Percentiles rank a stretch among this genome's conserved stretches.
phyloP scores from a whole-genome alignment of 164 flowering plant species.

The Vitis rotundifolia region DNA sequence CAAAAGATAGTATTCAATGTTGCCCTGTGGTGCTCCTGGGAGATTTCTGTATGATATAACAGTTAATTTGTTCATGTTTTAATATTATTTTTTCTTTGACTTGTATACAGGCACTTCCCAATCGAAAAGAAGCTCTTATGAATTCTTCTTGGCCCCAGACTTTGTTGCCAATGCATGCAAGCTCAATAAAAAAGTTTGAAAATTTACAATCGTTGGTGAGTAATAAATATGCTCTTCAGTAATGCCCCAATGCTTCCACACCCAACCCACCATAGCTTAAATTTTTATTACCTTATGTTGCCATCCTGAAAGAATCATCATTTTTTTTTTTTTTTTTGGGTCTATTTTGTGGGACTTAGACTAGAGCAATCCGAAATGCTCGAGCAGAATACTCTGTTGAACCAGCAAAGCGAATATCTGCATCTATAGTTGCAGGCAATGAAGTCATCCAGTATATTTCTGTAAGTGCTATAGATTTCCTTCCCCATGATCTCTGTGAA shows the following conservation, averaged over 20 bases:
- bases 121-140: slow-evolving; percentile 72
- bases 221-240: not conserved
- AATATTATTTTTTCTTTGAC: not conserved
- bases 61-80: not conserved
- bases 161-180: slow-evolving; percentile 61
- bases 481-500: not conserved
- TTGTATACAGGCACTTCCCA: slow-evolving; percentile 69
- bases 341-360: slow-evolving; percentile 25
- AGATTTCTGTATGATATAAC: not conserved
- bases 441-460: slow-evolving; percentile 74
- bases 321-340: not conserved
- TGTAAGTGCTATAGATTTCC: slow-evolving; percentile 41
- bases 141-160: slow-evolving; percentile 79
- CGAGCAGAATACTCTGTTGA: slow-evolving; percentile 96
- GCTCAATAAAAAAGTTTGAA: slow-evolving; percentile 72
- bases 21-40: too few relatives aligned
- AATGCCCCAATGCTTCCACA: not conserved
- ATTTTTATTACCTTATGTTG: not conserved
- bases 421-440: slow-evolving; percentile 70
- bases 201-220: slow-evolving; percentile 86
- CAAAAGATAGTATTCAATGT: too few relatives aligned
- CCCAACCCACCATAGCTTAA: not conserved
- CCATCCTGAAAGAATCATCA: not conserved
- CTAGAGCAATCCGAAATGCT: slow-evolving; percentile 85
- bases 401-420: slow-evolving; percentile 90